These are phyloP conservation scores for Schizophyllum amplum DNA, from an alignment of 1,284 basidiomycete genomes.

Conservation along the genomic window DNA sequence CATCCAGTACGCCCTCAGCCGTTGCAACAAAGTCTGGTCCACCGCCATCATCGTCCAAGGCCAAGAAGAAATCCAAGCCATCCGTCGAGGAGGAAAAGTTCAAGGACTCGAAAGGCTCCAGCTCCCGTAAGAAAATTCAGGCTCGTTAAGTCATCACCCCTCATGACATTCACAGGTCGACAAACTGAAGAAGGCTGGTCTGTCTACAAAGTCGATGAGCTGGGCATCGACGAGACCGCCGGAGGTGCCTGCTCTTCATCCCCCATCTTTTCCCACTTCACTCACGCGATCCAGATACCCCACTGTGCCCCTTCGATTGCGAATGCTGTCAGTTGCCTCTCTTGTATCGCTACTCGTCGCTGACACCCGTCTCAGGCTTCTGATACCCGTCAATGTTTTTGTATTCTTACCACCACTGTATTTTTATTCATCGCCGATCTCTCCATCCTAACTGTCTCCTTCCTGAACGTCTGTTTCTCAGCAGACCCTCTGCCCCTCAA, in stretches of 20 bases:
- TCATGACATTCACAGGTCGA: conserved; percentile 41
- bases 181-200: conserved; percentile 81
- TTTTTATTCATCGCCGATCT: not conserved
- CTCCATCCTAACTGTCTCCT: no score
- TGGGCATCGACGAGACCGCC: conserved; percentile 64
- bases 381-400: conserved; percentile 19
- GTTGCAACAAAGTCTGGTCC: conserved; percentile 5
- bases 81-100: conserved; percentile 37
- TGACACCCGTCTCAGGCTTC: conserved; percentile 32
- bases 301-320: conserved; percentile 77
- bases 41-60: not conserved
- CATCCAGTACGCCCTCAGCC: not conserved
- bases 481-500: no score
- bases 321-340: conserved; percentile 60
- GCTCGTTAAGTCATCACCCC: conserved; percentile 4
- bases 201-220: conserved; percentile 83
- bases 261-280: conserved; percentile 10
- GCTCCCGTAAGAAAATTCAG: conserved; percentile 48
- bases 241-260: conserved; percentile 63
- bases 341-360: not conserved
- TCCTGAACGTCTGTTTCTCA: no score
- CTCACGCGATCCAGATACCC: conserved; percentile 41
- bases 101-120: conserved; percentile 69
- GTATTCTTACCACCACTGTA: not conserved
- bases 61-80: conserved; percentile 8